These are phyloP conservation scores for Deuterostichococcus epilithicus DNA, from an alignment of 139 green algal species.

Conservation along the genomic window DNA sequence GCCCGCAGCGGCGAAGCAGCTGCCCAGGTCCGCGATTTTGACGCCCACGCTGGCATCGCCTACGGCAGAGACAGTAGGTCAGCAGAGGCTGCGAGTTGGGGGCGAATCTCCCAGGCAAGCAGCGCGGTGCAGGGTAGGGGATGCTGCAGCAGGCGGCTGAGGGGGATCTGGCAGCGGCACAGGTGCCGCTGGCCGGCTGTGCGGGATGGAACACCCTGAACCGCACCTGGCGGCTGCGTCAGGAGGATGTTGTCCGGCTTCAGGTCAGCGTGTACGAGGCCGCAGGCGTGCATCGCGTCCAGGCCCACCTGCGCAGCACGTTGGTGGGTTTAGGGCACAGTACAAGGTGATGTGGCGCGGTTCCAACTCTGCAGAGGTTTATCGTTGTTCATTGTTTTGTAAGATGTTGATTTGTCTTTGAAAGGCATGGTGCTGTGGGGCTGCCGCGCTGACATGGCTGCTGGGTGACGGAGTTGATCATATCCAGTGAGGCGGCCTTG, in stretches of 20 bases:
- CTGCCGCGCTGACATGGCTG: too few relatives aligned
- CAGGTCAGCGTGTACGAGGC: conserved; percentile 45
- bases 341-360: not conserved
- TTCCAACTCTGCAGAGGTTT: not conserved
- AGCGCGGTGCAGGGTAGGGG: too few relatives aligned
- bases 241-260: conserved; percentile 55
- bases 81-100: not conserved
- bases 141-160: too few relatives aligned
- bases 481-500: too few relatives aligned
- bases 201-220: too few relatives aligned
- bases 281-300: conserved; percentile 21
- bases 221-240: not conserved
- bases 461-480: too few relatives aligned
- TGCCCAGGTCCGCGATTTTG: conserved; percentile 39
- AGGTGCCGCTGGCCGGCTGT: too few relatives aligned
- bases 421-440: too few relatives aligned
- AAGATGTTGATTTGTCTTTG: too few relatives aligned
- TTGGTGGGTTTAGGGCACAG: not conserved
- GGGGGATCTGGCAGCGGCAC: too few relatives aligned
- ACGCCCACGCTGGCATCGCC: conserved; percentile 11
- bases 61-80: not conserved
- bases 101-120: not conserved
- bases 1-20: conserved; percentile 25
- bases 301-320: conserved; percentile 22
- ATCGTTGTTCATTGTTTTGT: too few relatives aligned